Evolutionary conservation across 169 alveolate genomes (phyloP).

Genomic region (Plasmodium cynomolgi): DNA sequence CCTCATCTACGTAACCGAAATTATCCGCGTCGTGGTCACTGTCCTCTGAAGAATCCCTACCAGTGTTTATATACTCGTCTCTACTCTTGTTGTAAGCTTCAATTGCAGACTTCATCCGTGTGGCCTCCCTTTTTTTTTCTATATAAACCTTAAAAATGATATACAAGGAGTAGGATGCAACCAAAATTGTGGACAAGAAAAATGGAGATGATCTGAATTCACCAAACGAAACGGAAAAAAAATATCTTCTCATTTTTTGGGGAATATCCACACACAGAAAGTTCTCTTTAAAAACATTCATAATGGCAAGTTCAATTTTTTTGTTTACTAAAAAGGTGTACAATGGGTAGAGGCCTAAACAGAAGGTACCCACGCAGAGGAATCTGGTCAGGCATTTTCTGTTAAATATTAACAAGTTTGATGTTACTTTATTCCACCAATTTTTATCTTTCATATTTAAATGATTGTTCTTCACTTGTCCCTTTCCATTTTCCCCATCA

Average conservation of each 20-base stretch:
- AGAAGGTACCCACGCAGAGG: slow-evolving; percentile 31
- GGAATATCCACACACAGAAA: slow-evolving; percentile 21
- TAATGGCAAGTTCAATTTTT: slow-evolving; percentile 30
- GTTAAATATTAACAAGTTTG: slow-evolving; percentile 18
- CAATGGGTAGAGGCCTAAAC: slow-evolving; percentile 42
- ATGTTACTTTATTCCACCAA: slow-evolving; percentile 6
- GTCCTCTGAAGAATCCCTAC: slow-evolving; percentile 48
- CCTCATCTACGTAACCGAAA: slow-evolving; percentile 18
- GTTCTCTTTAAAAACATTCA: slow-evolving; percentile 42
- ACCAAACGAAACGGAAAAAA: slow-evolving; percentile 28
- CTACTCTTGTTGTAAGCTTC: slow-evolving; percentile 54
- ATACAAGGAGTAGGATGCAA: slow-evolving; percentile 72
- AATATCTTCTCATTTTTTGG: slow-evolving; percentile 7
- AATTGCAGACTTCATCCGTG: slow-evolving; percentile 65
- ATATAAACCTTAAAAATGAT: slow-evolving; percentile 70
- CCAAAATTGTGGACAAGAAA: slow-evolving; percentile 59
- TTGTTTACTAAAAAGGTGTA: slow-evolving; percentile 34
- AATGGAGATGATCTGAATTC: slow-evolving; percentile 68
- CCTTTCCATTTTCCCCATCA: slow-evolving; percentile 34
- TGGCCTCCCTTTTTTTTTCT: slow-evolving; percentile 74
- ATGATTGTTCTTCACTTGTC: slow-evolving; percentile 17
- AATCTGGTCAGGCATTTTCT: slow-evolving; percentile 32
- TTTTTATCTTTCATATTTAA: slow-evolving; percentile 25
- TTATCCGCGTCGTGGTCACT: slow-evolving; percentile 20
- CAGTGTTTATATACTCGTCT: slow-evolving; percentile 70